A percentile compares a stretch with the other conserved stretches of the same genome.
Evolutionary conservation across 352 stramenopile genomes (phyloP).

Genomic region (Phytophthora cryptogea): DNA sequence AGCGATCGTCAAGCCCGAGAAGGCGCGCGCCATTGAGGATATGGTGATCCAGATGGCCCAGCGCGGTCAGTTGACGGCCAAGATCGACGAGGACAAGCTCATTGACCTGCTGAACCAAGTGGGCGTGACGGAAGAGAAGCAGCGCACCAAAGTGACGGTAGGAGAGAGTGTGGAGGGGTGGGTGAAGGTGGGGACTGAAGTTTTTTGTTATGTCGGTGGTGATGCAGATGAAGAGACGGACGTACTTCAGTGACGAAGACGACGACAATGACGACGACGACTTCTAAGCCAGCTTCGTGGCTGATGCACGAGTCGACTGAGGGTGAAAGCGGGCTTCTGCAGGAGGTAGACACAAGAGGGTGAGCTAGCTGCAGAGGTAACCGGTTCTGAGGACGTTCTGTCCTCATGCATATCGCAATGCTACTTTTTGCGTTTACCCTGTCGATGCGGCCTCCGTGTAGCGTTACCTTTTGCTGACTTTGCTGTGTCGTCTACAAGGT

Average conservation of each 20-base stretch:
- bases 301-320: neutral
- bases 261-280: constrained; percentile 82
- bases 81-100: constrained; percentile 87
- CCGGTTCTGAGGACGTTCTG: neutral
- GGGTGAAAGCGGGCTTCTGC: constrained; percentile 1
- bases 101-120: constrained; percentile 84
- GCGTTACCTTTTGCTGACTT: neutral
- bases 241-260: constrained; percentile 90
- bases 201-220: constrained; percentile 2
- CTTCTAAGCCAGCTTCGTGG: constrained; percentile 24
- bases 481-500: neutral
- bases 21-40: constrained; percentile 83
- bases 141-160: constrained; percentile 90
- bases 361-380: neutral
- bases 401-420: constrained; percentile 2
- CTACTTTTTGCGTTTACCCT: neutral
- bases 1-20: constrained; percentile 89
- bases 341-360: neutral
- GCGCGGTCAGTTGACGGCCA: constrained; percentile 73
- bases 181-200: neutral
- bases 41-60: constrained; percentile 90
- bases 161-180: neutral
- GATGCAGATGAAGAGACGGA: constrained; percentile 83
- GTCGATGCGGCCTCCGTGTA: neutral
- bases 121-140: constrained; percentile 80